A percentile compares a stretch with the other conserved stretches of the same genome.
phyloP scores from a whole-genome alignment of 2,329 filamentous ascomycete genomes.

The Trichoderma sp. region DNA sequence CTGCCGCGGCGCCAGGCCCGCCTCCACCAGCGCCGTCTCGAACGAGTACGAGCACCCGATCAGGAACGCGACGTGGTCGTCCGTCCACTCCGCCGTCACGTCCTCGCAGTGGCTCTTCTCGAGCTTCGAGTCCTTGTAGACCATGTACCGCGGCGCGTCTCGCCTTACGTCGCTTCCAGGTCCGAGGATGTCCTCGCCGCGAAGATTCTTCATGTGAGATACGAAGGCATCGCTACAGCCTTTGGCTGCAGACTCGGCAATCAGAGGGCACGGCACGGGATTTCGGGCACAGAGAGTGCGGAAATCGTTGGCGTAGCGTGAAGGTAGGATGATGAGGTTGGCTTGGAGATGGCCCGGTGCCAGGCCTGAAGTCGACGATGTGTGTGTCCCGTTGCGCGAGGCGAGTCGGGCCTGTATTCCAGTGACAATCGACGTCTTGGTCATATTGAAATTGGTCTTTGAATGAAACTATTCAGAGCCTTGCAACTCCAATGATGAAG shows the following conservation, averaged over 20 bases:
- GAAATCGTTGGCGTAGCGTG: slow-evolving; percentile 60
- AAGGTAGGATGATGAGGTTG: slow-evolving; percentile 63
- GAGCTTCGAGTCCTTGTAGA: slow-evolving; percentile 56
- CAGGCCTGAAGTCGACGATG: slow-evolving; percentile 54
- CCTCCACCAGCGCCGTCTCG: slow-evolving; percentile 56
- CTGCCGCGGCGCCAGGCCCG: slow-evolving; percentile 57
- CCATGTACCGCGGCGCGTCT: slow-evolving; percentile 60
- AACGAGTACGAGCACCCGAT: slow-evolving; percentile 68
- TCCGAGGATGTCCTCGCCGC: slow-evolving; percentile 37
- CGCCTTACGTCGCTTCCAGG: slow-evolving; percentile 56
- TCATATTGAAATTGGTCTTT: neutral
- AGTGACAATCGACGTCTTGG: slow-evolving; percentile 2
- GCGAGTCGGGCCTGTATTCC: slow-evolving; percentile 48
- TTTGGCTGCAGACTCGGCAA: slow-evolving; percentile 52
- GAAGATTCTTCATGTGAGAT: slow-evolving; percentile 36
- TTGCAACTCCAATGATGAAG: neutral
- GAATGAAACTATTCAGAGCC: neutral
- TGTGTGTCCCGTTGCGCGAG: slow-evolving; percentile 45
- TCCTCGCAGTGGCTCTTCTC: slow-evolving; percentile 44
- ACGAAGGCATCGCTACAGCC: slow-evolving; percentile 49
- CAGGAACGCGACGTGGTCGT: slow-evolving; percentile 62
- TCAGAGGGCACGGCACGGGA: slow-evolving; percentile 63
- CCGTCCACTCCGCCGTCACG: slow-evolving; percentile 56
- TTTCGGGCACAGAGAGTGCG: slow-evolving; percentile 61
- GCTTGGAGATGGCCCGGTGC: slow-evolving; percentile 61